Evolutionary conservation across 169 alveolate species (phyloP).

Genomic region (Neospora caninum): DNA sequence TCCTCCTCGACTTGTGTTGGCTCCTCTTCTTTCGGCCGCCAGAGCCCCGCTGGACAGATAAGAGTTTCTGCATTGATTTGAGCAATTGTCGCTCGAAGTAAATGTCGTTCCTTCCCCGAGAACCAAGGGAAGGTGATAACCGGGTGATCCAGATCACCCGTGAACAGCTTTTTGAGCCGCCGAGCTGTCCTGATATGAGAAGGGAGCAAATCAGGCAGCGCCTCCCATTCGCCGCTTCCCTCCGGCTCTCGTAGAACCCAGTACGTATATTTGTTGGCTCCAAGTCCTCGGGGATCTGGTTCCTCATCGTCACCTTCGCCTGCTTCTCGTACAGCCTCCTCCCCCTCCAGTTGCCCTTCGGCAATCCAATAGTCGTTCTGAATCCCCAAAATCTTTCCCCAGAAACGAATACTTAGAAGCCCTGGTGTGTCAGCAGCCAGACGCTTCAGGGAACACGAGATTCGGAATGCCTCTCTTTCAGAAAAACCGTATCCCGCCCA

Average conservation of each 20-base stretch:
- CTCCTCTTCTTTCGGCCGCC: conserved; percentile 28
- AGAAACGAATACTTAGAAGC: conserved; percentile 72
- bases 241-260: conserved; percentile 72
- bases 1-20: conserved; percentile 46
- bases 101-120: conserved; percentile 56
- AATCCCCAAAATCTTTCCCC: conserved; percentile 81
- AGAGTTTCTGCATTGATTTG: conserved; percentile 41
- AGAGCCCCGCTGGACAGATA: conserved; percentile 48
- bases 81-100: conserved; percentile 44
- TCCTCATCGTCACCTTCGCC: conserved; percentile 49
- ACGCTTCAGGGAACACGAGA: conserved; percentile 58
- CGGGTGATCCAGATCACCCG: conserved; percentile 43
- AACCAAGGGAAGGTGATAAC: conserved; percentile 57
- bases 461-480: conserved; percentile 56
- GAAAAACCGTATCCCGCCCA: conserved; percentile 65
- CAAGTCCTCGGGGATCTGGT: conserved; percentile 82
- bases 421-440: conserved; percentile 35
- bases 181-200: conserved; percentile 49
- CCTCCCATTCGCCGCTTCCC: conserved; percentile 63
- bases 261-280: conserved; percentile 79
- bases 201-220: conserved; percentile 55
- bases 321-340: background rate
- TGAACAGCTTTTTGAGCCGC: conserved; percentile 46
- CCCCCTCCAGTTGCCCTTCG: conserved; percentile 75
- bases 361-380: conserved; percentile 79